Percentiles rank a stretch among this genome's conserved stretches.
phyloP scores from a whole-genome alignment of 2,329 filamentous ascomycete genomes.

The Penicillium freii region DNA sequence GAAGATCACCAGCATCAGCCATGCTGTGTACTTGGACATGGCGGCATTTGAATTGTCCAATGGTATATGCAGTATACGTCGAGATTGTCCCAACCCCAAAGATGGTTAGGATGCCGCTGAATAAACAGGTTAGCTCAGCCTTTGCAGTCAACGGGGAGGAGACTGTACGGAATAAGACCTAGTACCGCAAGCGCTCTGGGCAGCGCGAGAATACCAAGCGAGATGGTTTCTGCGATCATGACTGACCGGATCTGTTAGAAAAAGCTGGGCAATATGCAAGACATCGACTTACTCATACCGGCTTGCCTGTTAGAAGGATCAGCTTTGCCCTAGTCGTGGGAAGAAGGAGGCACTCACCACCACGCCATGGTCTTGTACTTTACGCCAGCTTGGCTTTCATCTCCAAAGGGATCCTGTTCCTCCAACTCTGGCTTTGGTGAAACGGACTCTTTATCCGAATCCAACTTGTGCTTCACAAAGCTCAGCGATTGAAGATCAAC shows the following conservation, averaged over 20 bases:
- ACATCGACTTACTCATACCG: slow-evolving; percentile 18
- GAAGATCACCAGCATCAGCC: slow-evolving; percentile 62
- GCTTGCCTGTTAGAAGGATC: slow-evolving; percentile 18
- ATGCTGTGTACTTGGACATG: slow-evolving; percentile 62
- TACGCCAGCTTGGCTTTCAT: slow-evolving; percentile 24
- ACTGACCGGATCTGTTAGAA: slow-evolving; percentile 28
- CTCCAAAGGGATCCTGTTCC: slow-evolving; percentile 24
- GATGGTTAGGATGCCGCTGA: slow-evolving; percentile 50
- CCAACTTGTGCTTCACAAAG: background rate
- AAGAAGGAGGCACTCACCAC: slow-evolving; percentile 21
- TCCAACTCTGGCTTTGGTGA: background rate
- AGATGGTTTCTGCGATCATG: slow-evolving; percentile 58
- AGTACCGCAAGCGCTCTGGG: slow-evolving; percentile 51
- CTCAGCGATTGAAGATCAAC: background rate
- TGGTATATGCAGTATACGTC: slow-evolving; percentile 57
- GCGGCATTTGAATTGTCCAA: slow-evolving; percentile 54
- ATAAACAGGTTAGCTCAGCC: background rate
- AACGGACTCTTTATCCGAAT: background rate
- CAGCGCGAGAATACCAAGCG: slow-evolving; percentile 54
- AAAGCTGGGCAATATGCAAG: background rate
- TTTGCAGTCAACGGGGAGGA: background rate
- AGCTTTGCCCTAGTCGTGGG: background rate
- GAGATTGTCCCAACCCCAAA: slow-evolving; percentile 52
- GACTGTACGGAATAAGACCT: slow-evolving; percentile 49
- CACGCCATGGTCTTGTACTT: slow-evolving; percentile 32